phyloP scores from a whole-genome alignment of 768 basidiomycete genomes.

The Mycena maculata region DNA sequence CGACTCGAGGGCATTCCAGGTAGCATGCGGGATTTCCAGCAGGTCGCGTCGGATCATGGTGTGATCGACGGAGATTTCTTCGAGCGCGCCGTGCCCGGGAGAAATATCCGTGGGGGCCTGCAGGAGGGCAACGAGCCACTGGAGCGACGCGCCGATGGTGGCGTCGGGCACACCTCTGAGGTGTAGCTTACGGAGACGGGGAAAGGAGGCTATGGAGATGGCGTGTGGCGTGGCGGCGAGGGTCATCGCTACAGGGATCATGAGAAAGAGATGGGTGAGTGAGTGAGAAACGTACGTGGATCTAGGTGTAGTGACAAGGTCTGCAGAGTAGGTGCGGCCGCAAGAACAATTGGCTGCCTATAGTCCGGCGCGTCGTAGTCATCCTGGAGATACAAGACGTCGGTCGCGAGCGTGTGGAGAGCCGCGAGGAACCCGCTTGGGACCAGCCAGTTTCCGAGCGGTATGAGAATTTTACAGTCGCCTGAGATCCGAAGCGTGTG shows the following conservation, averaged over 20 bases:
- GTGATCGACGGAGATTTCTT: conserved; percentile 25
- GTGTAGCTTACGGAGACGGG: conserved; percentile 19
- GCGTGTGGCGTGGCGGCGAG: neutral
- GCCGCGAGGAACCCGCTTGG: conserved; percentile 9
- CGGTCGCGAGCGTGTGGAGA: conserved; percentile 21
- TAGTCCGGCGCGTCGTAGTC: conserved; percentile 23
- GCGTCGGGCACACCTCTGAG: conserved; percentile 25
- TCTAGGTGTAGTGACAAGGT: conserved; percentile 27
- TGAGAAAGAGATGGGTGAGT: neutral
- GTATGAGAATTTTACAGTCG: conserved; percentile 24
- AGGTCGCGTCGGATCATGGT: conserved; percentile 19
- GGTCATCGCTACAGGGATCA: conserved; percentile 9
- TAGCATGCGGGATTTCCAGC: conserved; percentile 9
- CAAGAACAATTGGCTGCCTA: conserved; percentile 12
- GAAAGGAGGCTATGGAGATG: neutral
- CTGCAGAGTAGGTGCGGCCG: conserved; percentile 2
- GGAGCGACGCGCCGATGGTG: conserved; percentile 8
- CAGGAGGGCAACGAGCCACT: conserved; percentile 3
- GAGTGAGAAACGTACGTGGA: conserved; percentile 20
- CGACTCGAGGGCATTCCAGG: conserved; percentile 21
- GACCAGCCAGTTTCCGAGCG: conserved; percentile 28
- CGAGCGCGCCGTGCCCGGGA: conserved; percentile 1
- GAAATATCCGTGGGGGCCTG: neutral
- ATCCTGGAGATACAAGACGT: conserved; percentile 13
- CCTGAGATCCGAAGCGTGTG: conserved; percentile 16